Evolutionary conservation across 2,329 filamentous ascomycete species (phyloP).

Genomic region (Thelonectria discophora): DNA sequence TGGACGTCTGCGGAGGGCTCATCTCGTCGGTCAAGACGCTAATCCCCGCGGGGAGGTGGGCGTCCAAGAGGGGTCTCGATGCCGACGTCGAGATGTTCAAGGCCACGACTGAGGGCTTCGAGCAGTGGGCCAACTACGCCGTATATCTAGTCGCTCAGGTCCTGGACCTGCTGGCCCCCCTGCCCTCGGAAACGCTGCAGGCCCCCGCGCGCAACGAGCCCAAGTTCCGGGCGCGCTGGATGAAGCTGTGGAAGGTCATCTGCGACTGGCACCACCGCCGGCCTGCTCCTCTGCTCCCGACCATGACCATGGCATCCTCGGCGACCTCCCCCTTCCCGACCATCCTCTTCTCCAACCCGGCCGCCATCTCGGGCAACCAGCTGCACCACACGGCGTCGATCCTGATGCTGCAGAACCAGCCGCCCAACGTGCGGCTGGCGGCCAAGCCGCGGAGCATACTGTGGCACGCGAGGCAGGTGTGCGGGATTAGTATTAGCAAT

Average conservation of each 20-base stretch:
- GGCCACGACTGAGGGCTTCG: conserved; percentile 46
- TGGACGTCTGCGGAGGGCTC: conserved; percentile 63
- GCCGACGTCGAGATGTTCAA: conserved; percentile 49
- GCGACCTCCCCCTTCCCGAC: conserved; percentile 60
- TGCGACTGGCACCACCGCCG: conserved; percentile 52
- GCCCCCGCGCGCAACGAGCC: conserved; percentile 35
- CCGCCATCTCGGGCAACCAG: conserved; percentile 63
- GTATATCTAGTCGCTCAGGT: conserved; percentile 59
- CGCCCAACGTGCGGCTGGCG: conserved; percentile 50
- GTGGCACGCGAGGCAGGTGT: conserved; percentile 63
- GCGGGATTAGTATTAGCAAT: conserved; percentile 62
- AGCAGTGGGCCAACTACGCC: conserved; percentile 60
- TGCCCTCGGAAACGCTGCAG: conserved; percentile 27
- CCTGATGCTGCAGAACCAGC: conserved; percentile 59
- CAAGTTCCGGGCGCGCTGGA: conserved; percentile 46
- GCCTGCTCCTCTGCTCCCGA: conserved; percentile 48
- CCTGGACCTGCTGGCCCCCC: conserved; percentile 49
- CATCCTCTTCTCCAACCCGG: conserved; percentile 59
- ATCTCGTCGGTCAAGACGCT: conserved; percentile 61
- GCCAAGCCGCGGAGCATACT: conserved; percentile 51
- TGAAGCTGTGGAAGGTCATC: conserved; percentile 50
- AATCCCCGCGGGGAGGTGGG: conserved; percentile 58
- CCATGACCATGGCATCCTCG: conserved; percentile 47
- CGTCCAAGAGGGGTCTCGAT: conserved; percentile 45
- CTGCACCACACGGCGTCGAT: conserved; percentile 63